Evolutionary conservation across 306 rosid genomes (phyloP), one percentile per base, ranked within the genome.

Genomic region (Sicyos edulis): DNA sequence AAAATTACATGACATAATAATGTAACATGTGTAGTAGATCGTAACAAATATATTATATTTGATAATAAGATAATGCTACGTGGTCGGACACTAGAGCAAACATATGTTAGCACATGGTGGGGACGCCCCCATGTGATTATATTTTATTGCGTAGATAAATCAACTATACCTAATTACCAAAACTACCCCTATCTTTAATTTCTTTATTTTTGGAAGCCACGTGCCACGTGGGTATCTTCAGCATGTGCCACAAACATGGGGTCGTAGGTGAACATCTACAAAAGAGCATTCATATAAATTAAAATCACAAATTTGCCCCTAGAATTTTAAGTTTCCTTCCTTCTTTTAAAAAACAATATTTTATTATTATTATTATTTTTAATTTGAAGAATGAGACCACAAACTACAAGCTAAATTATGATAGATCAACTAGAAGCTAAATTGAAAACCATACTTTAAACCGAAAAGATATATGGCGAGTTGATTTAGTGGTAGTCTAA

Each of bases 91-190:
- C 8, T n/a, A 32, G 13, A 8, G 15, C 6, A 61, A 34, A 6
- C 63, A 61, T 44, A 19, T 65, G 6, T 19, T 19, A 20, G 49
- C 72, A 13, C 73, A 26, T 69, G 73, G 73, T 50, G 58, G 73
- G 73, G 73, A 13, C 73, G 58, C 24, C 37, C 58, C 73, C 58
- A 69, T 50, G 73, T 69, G 73, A 69, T 50, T 13, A 49, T 69
- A 26, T 59, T 13, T 54, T 54, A 17, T 54, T 54, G 34, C 11
- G 44, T 29, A 29, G 5, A 26, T 15, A 60, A 60, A 20, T 5
- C 34, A 22, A 22, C 29, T 57, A 21, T 10, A 12, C n/a, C 8
- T 12, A 24, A 58, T 22, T 58, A 40, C 71, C 71, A 11, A 65
- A 8, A 11, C 34, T 65, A 65, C 71, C 71, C 71, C 71, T 65